phyloP scores from a whole-genome alignment of 2,329 filamentous ascomycete genomes.

The Chlorencoelia australis region DNA sequence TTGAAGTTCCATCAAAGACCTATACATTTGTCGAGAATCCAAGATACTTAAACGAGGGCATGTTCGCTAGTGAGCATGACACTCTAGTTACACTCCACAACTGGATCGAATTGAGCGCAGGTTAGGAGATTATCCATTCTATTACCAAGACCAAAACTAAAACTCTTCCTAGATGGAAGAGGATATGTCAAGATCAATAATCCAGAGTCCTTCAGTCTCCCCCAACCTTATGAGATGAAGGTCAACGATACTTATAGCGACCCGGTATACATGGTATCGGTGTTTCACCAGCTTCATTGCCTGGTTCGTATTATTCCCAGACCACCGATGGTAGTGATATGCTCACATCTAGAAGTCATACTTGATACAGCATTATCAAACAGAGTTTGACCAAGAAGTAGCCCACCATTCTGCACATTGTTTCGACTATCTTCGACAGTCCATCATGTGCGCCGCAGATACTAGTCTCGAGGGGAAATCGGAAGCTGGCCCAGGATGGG shows the following conservation, averaged over 20 bases:
- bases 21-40: conserved; percentile 7
- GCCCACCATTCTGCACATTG: conserved; percentile 9
- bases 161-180: conserved; percentile 9
- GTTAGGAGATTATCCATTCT: not conserved
- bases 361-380: too few relatives aligned
- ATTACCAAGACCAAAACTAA: not conserved
- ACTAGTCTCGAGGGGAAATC: conserved; percentile 5
- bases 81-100: conserved; percentile 10
- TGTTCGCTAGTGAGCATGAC: conserved; percentile 6
- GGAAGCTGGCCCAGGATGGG: conserved; percentile 7
- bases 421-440: conserved; percentile 9
- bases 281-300: conserved; percentile 12
- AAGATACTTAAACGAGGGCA: conserved; percentile 9
- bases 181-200: conserved; percentile 9
- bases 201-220: conserved; percentile 2
- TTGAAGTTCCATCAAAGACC: conserved; percentile 4
- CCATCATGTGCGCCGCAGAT: conserved; percentile 9
- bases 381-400: too few relatives aligned
- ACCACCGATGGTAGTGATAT: not conserved
- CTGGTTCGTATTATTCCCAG: conserved; percentile 1
- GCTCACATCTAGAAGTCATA: conserved; percentile 7
- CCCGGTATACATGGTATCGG: conserved; percentile 9
- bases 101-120: conserved; percentile 11
- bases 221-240: conserved; percentile 4
- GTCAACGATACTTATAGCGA: conserved; percentile 1